Conservation (phyloP, 305 asterid genomes). For the Fraxinus baroniana region DNA sequence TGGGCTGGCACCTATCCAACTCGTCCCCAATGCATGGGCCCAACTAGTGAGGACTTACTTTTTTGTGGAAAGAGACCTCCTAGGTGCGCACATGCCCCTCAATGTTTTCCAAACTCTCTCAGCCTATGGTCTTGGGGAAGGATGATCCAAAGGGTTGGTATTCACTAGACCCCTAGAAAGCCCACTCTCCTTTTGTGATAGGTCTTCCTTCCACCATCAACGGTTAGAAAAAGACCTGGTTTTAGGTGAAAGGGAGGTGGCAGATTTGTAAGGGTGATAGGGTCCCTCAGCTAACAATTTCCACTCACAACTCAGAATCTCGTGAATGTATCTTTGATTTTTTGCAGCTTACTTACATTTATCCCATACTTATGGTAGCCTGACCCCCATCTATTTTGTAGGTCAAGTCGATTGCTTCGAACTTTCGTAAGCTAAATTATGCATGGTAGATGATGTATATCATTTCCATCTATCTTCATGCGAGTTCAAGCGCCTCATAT, state of each 20-base stretch:
- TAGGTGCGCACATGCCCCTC: background rate
- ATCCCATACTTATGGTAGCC: too few relatives aligned
- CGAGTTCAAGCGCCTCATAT: too few relatives aligned
- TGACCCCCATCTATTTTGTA: too few relatives aligned
- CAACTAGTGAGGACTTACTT: background rate
- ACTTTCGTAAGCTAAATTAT: too few relatives aligned
- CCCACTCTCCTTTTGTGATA: background rate
- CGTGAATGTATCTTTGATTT: background rate
- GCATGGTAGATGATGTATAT: too few relatives aligned
- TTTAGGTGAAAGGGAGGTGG: background rate
- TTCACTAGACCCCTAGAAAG: background rate
- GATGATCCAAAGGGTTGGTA: background rate
- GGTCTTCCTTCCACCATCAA: background rate
- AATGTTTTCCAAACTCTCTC: background rate
- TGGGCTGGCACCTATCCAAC: background rate
- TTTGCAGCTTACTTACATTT: too few relatives aligned
- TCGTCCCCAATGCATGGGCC: background rate
- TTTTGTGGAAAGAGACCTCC: background rate
- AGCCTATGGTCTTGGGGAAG: background rate
- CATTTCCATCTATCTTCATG: too few relatives aligned
- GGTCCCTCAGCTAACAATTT: background rate
- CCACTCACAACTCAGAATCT: background rate
- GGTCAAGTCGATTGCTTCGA: too few relatives aligned
- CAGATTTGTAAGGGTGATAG: background rate
- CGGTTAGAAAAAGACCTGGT: background rate